Conservation (phyloP, 2,329 filamentous ascomycete species). For the Graphiopsis chlorocephala region DNA sequence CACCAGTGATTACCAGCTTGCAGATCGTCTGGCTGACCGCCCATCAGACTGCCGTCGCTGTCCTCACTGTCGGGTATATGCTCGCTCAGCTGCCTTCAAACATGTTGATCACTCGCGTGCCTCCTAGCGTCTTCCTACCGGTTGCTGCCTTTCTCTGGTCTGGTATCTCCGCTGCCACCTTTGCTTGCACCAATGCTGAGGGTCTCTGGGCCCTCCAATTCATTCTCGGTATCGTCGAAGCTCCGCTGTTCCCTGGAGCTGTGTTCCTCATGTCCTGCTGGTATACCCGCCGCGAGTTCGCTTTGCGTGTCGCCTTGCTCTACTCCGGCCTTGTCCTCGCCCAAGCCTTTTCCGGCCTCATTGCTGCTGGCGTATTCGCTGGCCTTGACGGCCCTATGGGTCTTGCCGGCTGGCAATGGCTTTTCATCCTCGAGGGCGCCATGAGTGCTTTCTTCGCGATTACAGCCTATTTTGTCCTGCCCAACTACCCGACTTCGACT, state of each 20-base stretch:
- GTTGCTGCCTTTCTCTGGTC: slow-evolving; percentile 46
- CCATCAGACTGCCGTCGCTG: slow-evolving; percentile 55
- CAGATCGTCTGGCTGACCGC: slow-evolving; percentile 39
- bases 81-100: slow-evolving; percentile 43
- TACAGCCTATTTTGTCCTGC: slow-evolving; percentile 58
- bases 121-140: slow-evolving; percentile 54
- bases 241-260: slow-evolving; percentile 7
- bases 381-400: slow-evolving; percentile 27
- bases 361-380: slow-evolving; percentile 8
- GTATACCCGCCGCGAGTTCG: slow-evolving; percentile 37
- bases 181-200: slow-evolving; percentile 44
- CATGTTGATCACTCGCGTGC: slow-evolving; percentile 47
- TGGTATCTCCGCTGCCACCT: slow-evolving; percentile 35
- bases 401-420: slow-evolving; percentile 16
- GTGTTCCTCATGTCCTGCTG: slow-evolving; percentile 33
- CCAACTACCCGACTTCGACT: slow-evolving; percentile 57
- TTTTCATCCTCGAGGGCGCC: slow-evolving; percentile 12
- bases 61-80: slow-evolving; percentile 37
- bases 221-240: slow-evolving; percentile 21
- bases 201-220: slow-evolving; percentile 35
- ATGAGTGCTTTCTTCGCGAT: slow-evolving; percentile 60
- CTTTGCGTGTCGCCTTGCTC: background rate
- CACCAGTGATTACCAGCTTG: background rate
- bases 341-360: slow-evolving; percentile 7
- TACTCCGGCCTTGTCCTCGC: slow-evolving; percentile 25